A percentile compares a stretch with the other conserved stretches of the same genome.
Conservation (phyloP, 176 grass and related monocot genomes). For the Oryza punctata region DNA sequence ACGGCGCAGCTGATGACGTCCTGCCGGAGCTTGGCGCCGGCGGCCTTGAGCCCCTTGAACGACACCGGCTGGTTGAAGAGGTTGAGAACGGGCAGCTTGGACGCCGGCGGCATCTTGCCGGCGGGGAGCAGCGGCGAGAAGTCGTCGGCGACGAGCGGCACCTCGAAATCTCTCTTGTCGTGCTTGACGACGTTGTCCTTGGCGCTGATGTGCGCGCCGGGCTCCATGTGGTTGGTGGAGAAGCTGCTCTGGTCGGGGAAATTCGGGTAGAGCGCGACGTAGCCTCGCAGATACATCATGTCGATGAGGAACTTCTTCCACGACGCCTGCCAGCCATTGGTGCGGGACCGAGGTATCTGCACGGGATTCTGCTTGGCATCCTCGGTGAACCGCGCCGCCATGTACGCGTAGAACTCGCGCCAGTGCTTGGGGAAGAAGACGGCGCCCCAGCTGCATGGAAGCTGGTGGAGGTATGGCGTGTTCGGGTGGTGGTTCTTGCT, state of each 20-base stretch:
- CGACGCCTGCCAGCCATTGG: constrained; percentile 94
- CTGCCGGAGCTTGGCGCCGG: constrained; percentile 80
- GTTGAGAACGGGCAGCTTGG: constrained; percentile 82
- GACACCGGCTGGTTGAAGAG: constrained; percentile 96
- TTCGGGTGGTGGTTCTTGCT: constrained; percentile 61
- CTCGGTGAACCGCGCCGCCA: constrained; percentile 79
- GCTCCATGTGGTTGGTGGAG: constrained; percentile 99
- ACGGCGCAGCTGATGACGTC: constrained; percentile 63
- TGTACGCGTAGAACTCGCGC: constrained; percentile 99
- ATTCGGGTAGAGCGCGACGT: constrained; percentile 87
- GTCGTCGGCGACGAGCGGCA: constrained; percentile 78
- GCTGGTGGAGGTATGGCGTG: constrained; percentile 95
- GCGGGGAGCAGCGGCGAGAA: constrained; percentile 67
- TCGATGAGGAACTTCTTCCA: constrained; percentile 99
- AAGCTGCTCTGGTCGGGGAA: constrained; percentile 93
- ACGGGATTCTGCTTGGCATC: constrained; percentile 89
- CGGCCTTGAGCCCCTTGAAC: constrained; percentile 84
- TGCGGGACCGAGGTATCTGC: constrained; percentile 85
- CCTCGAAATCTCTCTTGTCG: constrained; percentile 72
- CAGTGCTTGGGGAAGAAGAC: constrained; percentile 99
- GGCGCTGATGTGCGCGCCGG: constrained; percentile 92
- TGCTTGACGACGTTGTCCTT: constrained; percentile 82
- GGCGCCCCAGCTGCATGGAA: constrained; percentile 98
- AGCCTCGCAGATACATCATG: constrained; percentile 97
- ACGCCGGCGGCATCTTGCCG: constrained; percentile 86